phyloP scores from a whole-genome alignment of 2,329 filamentous ascomycete species.

The Onygena corvina region DNA sequence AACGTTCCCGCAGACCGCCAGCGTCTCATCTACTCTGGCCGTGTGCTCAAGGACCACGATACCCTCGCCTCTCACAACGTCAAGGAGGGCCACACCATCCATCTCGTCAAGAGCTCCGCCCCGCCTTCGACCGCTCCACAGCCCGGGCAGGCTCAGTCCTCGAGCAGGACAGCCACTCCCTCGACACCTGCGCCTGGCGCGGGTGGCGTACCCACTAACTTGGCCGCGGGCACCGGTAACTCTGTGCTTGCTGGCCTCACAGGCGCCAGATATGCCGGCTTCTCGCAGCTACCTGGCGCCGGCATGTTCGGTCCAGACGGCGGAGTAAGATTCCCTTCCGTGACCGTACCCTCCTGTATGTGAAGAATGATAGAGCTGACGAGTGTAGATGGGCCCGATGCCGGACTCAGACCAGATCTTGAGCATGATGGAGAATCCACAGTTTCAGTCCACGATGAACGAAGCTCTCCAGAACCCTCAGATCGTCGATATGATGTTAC shows the following conservation, averaged over 20 bases:
- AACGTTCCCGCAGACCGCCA: constrained; percentile 79
- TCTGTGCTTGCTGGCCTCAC: constrained; percentile 85
- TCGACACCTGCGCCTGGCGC: constrained; percentile 8
- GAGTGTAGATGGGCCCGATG: constrained; percentile 70
- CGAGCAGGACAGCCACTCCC: constrained; percentile 7
- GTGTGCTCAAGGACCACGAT: constrained; percentile 91
- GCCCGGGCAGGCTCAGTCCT: constrained; percentile 20
- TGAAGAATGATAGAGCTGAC: background rate
- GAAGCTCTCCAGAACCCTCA: constrained; percentile 92
- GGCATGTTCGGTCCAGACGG: constrained; percentile 90
- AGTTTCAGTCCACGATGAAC: constrained; percentile 76
- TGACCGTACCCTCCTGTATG: background rate
- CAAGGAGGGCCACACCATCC: constrained; percentile 88
- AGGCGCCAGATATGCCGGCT: constrained; percentile 84
- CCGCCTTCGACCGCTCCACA: constrained; percentile 38
- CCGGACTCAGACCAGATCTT: constrained; percentile 69
- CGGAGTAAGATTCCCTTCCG: constrained; percentile 52
- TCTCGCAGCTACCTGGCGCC: constrained; percentile 65
- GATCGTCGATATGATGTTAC: constrained; percentile 88
- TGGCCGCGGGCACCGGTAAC: constrained; percentile 51
- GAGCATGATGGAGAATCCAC: constrained; percentile 76
- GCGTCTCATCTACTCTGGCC: constrained; percentile 91
- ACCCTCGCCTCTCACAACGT: constrained; percentile 80
- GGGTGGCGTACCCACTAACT: constrained; percentile 36
- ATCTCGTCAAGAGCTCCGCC: constrained; percentile 94